Base-by-base conservation (phyloP, 257 asterid genomes). In the Nicotiana otophora region DNA sequence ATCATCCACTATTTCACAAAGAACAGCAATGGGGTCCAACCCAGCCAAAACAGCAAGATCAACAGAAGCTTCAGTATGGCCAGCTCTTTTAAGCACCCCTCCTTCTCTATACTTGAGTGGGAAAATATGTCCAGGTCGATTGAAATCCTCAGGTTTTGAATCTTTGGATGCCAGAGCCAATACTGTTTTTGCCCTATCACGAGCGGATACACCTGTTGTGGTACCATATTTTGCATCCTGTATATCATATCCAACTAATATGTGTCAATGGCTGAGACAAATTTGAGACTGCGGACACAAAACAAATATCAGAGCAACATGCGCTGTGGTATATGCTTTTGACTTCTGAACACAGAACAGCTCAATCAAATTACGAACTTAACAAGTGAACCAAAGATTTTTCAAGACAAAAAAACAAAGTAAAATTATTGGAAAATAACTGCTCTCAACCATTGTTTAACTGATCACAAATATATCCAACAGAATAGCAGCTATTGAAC, bases 31-130 rank as follows among this genome's bases (percentile, higher is more conserved):
- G 72, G 98, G 93, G 3, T 87, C 99, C 54, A 90, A 86, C 31
- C 98, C 98, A 75, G 99, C 98, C 63, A 96, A 91, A 87, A 87
- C 66, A 61, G 98, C 81, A 75, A 96, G 98, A 84, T 96, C 99
- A 63, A 96, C 92, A 62, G 99, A 92, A 74, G 99, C 99, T 92
- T 96, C 99, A 33, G 99, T 96, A 86, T 96, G 99, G 55, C 99
- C 99, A 62, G 99, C 99, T 90, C 99, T 86, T 91, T 96, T 96
- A 60, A 96, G 89, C 83, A 96, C 99, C 81, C 99, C 98, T 10
- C 99, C 99, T 81, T 96, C 95, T 75, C 97, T 89, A 87, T 96
- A 96, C 89, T 90, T 96, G 17, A 96, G 83, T 4, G 99, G 98
- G 86, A 94, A 96, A 90, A 96, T 94, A 88, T 96, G 99, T 31